phyloP scores from a whole-genome alignment of 805 yeast genomes.

The Teunomyces gatunensis region DNA sequence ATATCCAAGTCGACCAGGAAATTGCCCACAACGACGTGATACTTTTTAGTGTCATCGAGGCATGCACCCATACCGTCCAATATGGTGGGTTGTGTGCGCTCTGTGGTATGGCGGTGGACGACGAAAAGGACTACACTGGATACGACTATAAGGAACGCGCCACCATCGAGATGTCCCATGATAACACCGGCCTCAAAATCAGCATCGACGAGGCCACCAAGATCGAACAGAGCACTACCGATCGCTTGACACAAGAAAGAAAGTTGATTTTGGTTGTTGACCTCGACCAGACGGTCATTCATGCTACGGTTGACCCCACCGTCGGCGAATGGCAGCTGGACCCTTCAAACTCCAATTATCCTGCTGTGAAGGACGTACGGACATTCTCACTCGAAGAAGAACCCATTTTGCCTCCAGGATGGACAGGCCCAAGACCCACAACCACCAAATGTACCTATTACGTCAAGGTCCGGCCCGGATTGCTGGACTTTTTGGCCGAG shows the following conservation, averaged over 20 bases:
- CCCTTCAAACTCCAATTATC: slow-evolving; percentile 78
- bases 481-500: slow-evolving; percentile 64
- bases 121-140: slow-evolving; percentile 71
- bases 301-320: slow-evolving; percentile 96
- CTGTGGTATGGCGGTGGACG: slow-evolving; percentile 78
- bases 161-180: slow-evolving; percentile 86
- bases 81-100: slow-evolving; percentile 93
- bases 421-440: slow-evolving; percentile 59
- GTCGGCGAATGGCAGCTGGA: slow-evolving; percentile 96
- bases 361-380: slow-evolving; percentile 77
- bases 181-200: slow-evolving; percentile 77
- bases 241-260: slow-evolving; percentile 54
- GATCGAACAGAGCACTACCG: slow-evolving; percentile 67
- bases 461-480: slow-evolving; percentile 88
- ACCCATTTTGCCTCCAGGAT: slow-evolving; percentile 52
- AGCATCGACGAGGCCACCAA: slow-evolving; percentile 83
- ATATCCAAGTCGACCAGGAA: slow-evolving; percentile 57
- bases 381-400: slow-evolving; percentile 79
- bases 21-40: slow-evolving; percentile 45
- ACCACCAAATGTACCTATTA: slow-evolving; percentile 79
- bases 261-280: slow-evolving; percentile 91
- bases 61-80: slow-evolving; percentile 89
- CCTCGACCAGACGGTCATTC: slow-evolving; percentile 95
- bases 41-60: slow-evolving; percentile 64
- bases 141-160: slow-evolving; percentile 69